phyloP scores from a whole-genome alignment of 352 stramenopile genomes.

The Pythium grandisporangium region DNA sequence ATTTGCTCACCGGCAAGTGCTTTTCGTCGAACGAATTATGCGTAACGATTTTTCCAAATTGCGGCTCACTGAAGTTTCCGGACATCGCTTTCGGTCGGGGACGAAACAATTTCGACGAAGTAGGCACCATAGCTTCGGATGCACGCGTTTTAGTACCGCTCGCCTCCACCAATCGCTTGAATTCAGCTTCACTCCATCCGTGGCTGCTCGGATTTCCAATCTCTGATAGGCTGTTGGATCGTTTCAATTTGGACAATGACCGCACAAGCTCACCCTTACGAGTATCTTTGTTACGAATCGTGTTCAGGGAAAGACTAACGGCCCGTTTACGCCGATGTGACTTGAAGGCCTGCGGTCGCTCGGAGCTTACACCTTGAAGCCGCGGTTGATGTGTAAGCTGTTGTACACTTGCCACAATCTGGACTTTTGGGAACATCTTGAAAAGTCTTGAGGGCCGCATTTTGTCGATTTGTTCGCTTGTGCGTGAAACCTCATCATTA shows the following conservation, averaged over 20 bases:
- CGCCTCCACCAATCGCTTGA: conserved; percentile 60
- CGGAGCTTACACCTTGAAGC: conserved; percentile 24
- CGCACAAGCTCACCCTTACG: conserved; percentile 17
- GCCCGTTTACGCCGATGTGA: conserved; percentile 33
- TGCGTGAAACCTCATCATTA: conserved; percentile 31
- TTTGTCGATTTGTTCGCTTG: conserved; percentile 49
- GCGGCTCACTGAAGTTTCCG: conserved; percentile 43
- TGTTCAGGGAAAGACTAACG: conserved; percentile 40
- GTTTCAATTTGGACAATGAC: conserved; percentile 44
- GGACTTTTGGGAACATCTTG: conserved; percentile 80
- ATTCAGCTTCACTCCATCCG: conserved; percentile 62
- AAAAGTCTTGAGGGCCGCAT: conserved; percentile 43
- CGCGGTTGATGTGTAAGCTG: conserved; percentile 65
- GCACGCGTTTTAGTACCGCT: conserved; percentile 44
- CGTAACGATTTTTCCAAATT: conserved; percentile 36
- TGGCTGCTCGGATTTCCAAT: no score
- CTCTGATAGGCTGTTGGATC: conserved; percentile 51
- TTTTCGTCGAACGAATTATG: conserved; percentile 35
- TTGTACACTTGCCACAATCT: conserved; percentile 74
- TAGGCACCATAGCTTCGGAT: conserved; percentile 27
- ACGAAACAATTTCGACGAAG: conserved; percentile 15
- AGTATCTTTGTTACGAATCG: conserved; percentile 20
- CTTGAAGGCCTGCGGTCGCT: background rate
- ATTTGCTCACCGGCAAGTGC: no score
- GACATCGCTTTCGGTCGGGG: conserved; percentile 46